Percentiles rank a stretch among this genome's conserved stretches.
These are phyloP conservation scores for Jaltomata sinuosa DNA, from an alignment of 257 asterid species.

Conservation along the genomic window DNA sequence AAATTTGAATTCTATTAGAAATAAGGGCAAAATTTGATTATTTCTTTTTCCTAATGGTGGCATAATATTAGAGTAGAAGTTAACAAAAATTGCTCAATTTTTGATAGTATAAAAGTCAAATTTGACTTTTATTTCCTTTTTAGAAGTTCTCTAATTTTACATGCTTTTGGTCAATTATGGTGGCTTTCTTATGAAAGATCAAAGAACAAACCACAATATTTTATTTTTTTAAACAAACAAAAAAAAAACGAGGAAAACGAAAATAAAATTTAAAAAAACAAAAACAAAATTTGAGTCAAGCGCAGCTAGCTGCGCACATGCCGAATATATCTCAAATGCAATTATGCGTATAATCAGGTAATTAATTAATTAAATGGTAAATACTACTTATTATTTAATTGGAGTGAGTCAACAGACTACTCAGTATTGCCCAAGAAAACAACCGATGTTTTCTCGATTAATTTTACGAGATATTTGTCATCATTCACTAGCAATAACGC, in stretches of 20 bases:
- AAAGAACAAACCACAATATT: background rate
- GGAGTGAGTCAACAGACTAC: no score
- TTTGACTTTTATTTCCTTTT: background rate
- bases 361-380: no score
- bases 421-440: no score
- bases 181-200: background rate
- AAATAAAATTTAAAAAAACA: background rate
- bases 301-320: background rate
- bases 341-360: no score
- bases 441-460: no score
- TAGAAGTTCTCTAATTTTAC: background rate
- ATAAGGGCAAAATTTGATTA: background rate
- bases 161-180: background rate
- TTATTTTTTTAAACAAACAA: background rate
- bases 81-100: background rate
- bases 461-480: no score
- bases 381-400: no score
- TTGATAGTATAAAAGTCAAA: background rate
- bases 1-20: background rate
- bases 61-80: background rate
- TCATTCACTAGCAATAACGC: no score
- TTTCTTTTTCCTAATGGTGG: background rate
- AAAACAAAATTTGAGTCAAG: background rate
- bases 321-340: background rate
- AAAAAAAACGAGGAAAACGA: background rate